Evolutionary conservation across 192 early-diverging fungal species (phyloP).

Genomic region (Umbelopsis isabellina): DNA sequence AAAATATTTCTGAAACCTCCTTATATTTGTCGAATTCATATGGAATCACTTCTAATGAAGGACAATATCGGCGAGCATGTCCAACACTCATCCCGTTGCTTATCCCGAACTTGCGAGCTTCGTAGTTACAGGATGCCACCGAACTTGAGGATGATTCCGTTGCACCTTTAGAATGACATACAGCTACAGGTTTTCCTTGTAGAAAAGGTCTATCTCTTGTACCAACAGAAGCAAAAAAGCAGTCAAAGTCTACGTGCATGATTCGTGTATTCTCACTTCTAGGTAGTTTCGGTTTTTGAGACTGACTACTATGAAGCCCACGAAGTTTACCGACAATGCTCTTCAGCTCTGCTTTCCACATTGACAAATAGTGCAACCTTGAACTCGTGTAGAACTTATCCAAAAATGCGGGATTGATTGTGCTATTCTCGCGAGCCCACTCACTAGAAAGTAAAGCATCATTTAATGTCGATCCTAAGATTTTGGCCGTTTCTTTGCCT

Average conservation of each 20-base stretch:
- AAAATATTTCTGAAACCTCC: slow-evolving; percentile 61
- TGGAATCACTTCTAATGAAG: slow-evolving; percentile 61
- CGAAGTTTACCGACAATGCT: slow-evolving; percentile 52
- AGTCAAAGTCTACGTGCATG: slow-evolving; percentile 94
- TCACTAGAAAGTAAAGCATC: slow-evolving; percentile 39
- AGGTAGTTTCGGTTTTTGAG: background rate
- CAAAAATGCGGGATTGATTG: slow-evolving; percentile 58
- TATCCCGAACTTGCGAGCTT: slow-evolving; percentile 75
- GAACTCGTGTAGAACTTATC: slow-evolving; percentile 69
- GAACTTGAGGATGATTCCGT: slow-evolving; percentile 45
- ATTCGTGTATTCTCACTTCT: slow-evolving; percentile 32
- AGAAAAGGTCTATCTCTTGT: slow-evolving; percentile 71
- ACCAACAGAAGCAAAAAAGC: slow-evolving; percentile 89
- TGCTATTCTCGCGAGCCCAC: slow-evolving; percentile 43
- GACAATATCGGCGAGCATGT: slow-evolving; percentile 71
- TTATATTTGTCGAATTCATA: slow-evolving; percentile 82
- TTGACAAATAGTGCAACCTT: slow-evolving; percentile 75
- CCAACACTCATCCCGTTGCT: slow-evolving; percentile 79
- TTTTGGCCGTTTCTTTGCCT: background rate
- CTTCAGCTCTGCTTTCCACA: slow-evolving; percentile 83
- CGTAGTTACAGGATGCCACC: slow-evolving; percentile 85
- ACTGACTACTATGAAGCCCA: background rate
- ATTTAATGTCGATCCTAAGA: slow-evolving; percentile 30
- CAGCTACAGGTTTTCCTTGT: slow-evolving; percentile 63
- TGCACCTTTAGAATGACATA: slow-evolving; percentile 35